Base-by-base conservation (phyloP, 1,284 basidiomycete genomes). In the Leccinum pachyderme region DNA sequence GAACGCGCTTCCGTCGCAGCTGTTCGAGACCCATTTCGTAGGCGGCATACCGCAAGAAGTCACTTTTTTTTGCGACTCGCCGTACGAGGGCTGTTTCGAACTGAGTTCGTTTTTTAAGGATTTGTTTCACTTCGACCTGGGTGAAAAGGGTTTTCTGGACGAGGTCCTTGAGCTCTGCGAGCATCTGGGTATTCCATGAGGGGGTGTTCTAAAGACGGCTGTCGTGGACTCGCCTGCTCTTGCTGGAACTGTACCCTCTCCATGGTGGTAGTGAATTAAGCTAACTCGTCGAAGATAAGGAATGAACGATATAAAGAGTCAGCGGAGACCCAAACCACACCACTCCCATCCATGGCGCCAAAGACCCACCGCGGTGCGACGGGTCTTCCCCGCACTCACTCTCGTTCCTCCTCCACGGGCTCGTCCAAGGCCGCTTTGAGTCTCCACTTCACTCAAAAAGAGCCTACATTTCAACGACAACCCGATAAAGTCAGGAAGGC, bases 161-260 rank as follows among this genome's bases (percentile, higher is more conserved):
- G 25, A 98, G 81, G 74, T 97, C 93, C 75, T 94, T 95, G 65
- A 98, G 89, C 84, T 98, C 95, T 54, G 90, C 85, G 81, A 97
- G 89, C 83, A 95, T 95, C 84, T 89, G 39, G 24, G 1, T n/a
- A 44, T 41, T 29, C 63, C 31, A 52, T 56, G 51, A 66, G 64
- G 53, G 53, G 15, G 49, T 9, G 39, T 29, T 58, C 39, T 47
- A 45, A 35, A 7, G 43, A 45, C 11, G 9, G 1, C 5, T 41
- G 18, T 31, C 4, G 7, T 46, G 39, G 15, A 62, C 75, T 53
- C 56, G 79, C 85, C 78, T 93, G 87, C 86, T 97, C 95, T 71
- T 96, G 91, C 75, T 95, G 87, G 66, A 91, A 96, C 64, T 96
- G 91, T 0, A 97, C 94, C 61, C 93, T 84, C 80, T 97, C 93